These are phyloP conservation scores for Scenedesmus sp. DNA, from an alignment of 163 green algal genomes.

Conservation along the genomic window DNA sequence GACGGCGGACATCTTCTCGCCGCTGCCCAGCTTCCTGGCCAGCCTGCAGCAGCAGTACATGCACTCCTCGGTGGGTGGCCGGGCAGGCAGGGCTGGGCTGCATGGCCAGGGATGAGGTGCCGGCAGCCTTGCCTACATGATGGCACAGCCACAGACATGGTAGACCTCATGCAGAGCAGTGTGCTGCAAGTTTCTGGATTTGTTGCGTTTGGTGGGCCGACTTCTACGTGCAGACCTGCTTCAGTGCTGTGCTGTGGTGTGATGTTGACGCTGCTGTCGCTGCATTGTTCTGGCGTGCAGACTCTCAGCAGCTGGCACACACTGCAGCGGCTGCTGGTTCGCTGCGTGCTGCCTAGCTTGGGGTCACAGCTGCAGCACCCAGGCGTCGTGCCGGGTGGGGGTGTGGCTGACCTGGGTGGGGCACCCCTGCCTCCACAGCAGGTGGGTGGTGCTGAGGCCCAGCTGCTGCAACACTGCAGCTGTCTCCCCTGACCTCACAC, in stretches of 20 bases:
- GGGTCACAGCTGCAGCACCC: not conserved
- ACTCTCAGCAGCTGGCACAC: not conserved
- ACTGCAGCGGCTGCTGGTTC: constrained; percentile 30
- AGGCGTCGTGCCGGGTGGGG: not conserved
- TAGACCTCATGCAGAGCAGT: not conserved
- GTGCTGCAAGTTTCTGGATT: too few relatives aligned
- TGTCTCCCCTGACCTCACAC: too few relatives aligned
- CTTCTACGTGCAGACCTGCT: not conserved
- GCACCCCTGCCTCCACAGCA: not conserved
- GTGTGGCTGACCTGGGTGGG: not conserved
- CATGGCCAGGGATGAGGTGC: not conserved
- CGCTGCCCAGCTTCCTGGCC: not conserved
- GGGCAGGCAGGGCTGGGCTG: not conserved
- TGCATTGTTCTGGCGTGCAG: not conserved
- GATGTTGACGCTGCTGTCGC: not conserved
- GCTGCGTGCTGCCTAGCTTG: not conserved
- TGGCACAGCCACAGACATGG: not conserved
- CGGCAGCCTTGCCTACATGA: too few relatives aligned
- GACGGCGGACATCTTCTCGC: not conserved
- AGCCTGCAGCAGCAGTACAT: not conserved
- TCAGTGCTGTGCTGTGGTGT: not conserved
- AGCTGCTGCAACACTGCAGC: not conserved
- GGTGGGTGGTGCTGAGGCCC: not conserved
- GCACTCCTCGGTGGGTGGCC: not conserved
- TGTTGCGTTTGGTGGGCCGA: too few relatives aligned